These are phyloP conservation scores for Litsea cubeba DNA, from an alignment of 164 flowering plant genomes.

Conservation along the genomic window DNA sequence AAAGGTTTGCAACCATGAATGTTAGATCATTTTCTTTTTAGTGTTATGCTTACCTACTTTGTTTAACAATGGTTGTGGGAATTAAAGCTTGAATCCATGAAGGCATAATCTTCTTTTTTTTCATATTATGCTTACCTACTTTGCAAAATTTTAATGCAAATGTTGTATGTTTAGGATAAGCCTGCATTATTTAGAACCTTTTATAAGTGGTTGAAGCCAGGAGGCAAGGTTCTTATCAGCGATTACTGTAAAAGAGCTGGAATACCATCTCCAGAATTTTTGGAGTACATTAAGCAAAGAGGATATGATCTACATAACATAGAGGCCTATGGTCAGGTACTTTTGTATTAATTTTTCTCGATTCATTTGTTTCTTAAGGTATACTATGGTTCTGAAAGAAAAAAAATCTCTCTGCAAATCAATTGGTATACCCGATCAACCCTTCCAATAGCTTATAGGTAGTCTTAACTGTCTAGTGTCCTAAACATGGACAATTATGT, in stretches of 20 bases:
- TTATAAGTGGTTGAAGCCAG: slow-evolving; percentile 97
- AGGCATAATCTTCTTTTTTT: background rate
- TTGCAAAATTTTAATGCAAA: background rate
- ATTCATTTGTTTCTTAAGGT: too few species aligned
- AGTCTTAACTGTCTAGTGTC: background rate
- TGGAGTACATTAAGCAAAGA: slow-evolving; percentile 75
- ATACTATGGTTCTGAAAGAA: background rate
- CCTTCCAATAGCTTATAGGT: too few species aligned
- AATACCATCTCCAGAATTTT: slow-evolving; percentile 64
- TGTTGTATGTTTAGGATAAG: slow-evolving; percentile 62
- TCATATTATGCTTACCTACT: background rate
- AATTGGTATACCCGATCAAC: too few species aligned
- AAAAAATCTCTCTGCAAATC: too few species aligned
- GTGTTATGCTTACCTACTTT: too few species aligned
- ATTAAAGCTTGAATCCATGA: too few species aligned
- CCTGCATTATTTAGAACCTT: slow-evolving; percentile 73
- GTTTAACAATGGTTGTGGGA: too few species aligned
- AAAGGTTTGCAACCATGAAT: too few species aligned
- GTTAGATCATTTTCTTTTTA: too few species aligned
- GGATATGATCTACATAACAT: slow-evolving; percentile 96
- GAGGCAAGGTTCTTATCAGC: slow-evolving; percentile 84
- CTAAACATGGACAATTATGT: background rate
- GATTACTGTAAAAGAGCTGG: slow-evolving; percentile 87
- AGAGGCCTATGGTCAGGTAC: slow-evolving; percentile 87
- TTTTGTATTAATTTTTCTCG: background rate